These are phyloP conservation scores for Coemansia sp. DNA, from an alignment of 192 early-diverging fungal genomes.

Conservation along the genomic window DNA sequence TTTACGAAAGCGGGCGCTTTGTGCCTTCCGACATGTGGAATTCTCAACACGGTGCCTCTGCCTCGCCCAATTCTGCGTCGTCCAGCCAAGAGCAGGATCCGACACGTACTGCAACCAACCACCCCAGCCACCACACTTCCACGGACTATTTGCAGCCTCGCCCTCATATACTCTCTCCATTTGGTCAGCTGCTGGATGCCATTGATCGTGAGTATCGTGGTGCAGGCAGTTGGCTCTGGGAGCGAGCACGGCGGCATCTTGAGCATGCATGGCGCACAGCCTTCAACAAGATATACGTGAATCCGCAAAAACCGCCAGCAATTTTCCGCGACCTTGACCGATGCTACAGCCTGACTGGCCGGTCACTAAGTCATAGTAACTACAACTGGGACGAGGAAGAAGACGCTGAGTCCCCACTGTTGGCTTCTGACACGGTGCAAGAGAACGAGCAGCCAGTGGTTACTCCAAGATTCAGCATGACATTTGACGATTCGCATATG, in stretches of 20 bases:
- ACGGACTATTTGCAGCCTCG: constrained; percentile 44
- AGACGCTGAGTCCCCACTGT: background rate
- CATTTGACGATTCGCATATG: constrained; percentile 25
- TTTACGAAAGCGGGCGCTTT: constrained; percentile 40
- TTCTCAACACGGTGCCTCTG: background rate
- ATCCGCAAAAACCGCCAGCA: constrained; percentile 27
- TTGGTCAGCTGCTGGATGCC: constrained; percentile 20
- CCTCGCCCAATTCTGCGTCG: background rate
- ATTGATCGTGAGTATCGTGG: constrained; percentile 25
- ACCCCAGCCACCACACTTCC: constrained; percentile 37
- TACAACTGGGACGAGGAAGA: constrained; percentile 5
- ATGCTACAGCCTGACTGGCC: constrained; percentile 32
- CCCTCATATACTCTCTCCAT: constrained; percentile 24
- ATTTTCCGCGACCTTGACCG: constrained; percentile 38
- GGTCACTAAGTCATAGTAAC: constrained; percentile 6
- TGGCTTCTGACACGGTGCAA: background rate
- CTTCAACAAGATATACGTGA: constrained; percentile 47
- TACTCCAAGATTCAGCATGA: constrained; percentile 37
- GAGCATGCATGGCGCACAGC: constrained; percentile 8
- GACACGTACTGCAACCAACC: background rate
- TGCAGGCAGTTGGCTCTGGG: constrained; percentile 10
- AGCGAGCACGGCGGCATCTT: constrained; percentile 2
- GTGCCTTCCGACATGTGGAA: constrained; percentile 36
- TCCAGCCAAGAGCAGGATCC: background rate
- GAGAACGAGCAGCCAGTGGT: background rate